These are phyloP conservation scores for Solanum chiquidenum DNA, from an alignment of 257 asterid species.

Conservation along the genomic window DNA sequence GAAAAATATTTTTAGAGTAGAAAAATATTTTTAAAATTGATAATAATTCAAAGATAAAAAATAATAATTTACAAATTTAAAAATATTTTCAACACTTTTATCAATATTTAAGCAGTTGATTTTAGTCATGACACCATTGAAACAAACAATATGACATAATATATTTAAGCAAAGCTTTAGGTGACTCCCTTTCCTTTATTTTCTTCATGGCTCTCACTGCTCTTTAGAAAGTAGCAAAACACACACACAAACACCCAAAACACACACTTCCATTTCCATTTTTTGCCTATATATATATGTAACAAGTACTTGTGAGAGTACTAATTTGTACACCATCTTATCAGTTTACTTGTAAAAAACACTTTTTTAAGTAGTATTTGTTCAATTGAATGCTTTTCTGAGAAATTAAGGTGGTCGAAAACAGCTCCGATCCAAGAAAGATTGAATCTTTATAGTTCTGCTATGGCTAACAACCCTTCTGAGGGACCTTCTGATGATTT, in stretches of 20 bases:
- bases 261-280: background rate
- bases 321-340: background rate
- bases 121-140: background rate
- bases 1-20: no score
- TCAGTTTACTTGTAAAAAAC: background rate
- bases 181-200: constrained; percentile 3
- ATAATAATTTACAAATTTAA: no score
- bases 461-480: constrained; percentile 71
- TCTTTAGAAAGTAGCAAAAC: constrained; percentile 14
- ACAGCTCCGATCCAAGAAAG: background rate
- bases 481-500: constrained; percentile 83
- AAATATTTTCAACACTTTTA: background rate
- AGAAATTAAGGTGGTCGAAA: background rate
- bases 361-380: background rate
- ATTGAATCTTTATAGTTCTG: constrained; percentile 1
- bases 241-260: background rate
- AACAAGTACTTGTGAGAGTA: background rate
- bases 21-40: no score
- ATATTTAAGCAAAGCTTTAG: constrained; percentile 8
- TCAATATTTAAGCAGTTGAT: background rate
- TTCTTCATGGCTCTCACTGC: constrained; percentile 22
- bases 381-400: background rate
- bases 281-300: background rate
- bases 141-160: background rate
- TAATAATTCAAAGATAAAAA: no score